Percentiles rank a stretch among this genome's conserved stretches.
Evolutionary conservation across 139 green algal species (phyloP).

Genomic region (Chlamydomonas sphaeroides): DNA sequence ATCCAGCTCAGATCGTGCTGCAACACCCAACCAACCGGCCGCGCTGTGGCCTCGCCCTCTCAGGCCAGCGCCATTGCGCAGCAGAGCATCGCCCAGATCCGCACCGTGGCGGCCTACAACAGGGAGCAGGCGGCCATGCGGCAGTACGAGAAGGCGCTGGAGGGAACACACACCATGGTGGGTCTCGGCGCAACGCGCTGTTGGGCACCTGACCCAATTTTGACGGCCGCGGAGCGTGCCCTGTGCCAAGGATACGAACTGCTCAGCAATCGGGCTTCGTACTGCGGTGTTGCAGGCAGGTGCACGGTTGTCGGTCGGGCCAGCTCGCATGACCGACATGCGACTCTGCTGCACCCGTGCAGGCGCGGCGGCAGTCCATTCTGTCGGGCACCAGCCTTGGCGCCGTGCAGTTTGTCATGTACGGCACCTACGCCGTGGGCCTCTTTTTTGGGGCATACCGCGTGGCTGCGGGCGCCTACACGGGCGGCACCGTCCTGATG

Average conservation of each 20-base stretch:
- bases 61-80: slow-evolving; percentile 74
- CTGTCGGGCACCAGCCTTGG: slow-evolving; percentile 6
- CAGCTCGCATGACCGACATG: too few species aligned
- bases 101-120: slow-evolving; percentile 82
- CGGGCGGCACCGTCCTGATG: slow-evolving; percentile 53
- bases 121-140: slow-evolving; percentile 53
- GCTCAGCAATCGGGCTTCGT: too few species aligned
- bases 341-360: too few species aligned
- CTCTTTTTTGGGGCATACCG: slow-evolving; percentile 80
- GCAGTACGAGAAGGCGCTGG: slow-evolving; percentile 65
- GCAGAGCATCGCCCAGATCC: slow-evolving; percentile 73
- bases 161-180: slow-evolving; percentile 54
- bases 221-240: too few species aligned
- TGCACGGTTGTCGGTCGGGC: too few species aligned
- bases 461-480: slow-evolving; percentile 64
- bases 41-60: too few species aligned
- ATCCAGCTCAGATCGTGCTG: too few species aligned
- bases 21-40: too few species aligned
- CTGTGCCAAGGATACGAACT: too few species aligned
- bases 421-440: slow-evolving; percentile 70
- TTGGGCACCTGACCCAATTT: too few species aligned
- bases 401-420: slow-evolving; percentile 53
- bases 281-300: too few species aligned
- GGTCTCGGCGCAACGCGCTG: too few species aligned
- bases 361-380: neutral